Evolutionary conservation across 176 grass and related monocot genomes (phyloP).

Genomic region (Oropetium thomaeum): DNA sequence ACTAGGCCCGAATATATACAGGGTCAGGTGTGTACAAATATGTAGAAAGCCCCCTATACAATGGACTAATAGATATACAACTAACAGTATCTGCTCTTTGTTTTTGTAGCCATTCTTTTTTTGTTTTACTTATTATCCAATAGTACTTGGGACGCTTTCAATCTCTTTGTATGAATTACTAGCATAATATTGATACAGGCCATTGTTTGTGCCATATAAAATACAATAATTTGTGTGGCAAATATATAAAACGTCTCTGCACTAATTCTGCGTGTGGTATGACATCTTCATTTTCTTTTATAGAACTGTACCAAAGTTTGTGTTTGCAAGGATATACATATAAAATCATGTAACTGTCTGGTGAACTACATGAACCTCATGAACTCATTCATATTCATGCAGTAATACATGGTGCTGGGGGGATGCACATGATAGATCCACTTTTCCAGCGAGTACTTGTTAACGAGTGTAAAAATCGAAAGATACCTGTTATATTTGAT

Average conservation of each 20-base stretch:
- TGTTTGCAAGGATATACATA: neutral
- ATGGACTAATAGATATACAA: no score
- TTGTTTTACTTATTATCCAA: neutral
- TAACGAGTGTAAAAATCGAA: constrained; percentile 52
- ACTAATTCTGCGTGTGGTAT: neutral
- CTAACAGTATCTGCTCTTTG: constrained; percentile 8
- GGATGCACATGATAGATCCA: constrained; percentile 91
- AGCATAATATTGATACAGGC: neutral
- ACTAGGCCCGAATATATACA: no score
- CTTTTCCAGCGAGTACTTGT: constrained; percentile 86
- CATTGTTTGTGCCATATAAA: neutral
- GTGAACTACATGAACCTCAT: constrained; percentile 2
- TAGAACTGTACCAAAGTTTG: neutral
- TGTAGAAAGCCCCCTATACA: no score
- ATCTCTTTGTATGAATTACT: neutral
- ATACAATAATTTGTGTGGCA: neutral
- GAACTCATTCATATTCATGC: constrained; percentile 25
- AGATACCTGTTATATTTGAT: constrained; percentile 96
- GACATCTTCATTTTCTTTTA: neutral
- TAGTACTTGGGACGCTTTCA: neutral
- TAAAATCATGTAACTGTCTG: neutral
- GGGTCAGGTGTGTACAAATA: no score
- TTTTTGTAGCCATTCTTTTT: neutral
- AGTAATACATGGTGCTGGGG: constrained; percentile 92
- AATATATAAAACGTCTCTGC: neutral